phyloP scores from a whole-genome alignment of 805 yeast genomes.

The Zygosaccharomyces gambellarensis region DNA sequence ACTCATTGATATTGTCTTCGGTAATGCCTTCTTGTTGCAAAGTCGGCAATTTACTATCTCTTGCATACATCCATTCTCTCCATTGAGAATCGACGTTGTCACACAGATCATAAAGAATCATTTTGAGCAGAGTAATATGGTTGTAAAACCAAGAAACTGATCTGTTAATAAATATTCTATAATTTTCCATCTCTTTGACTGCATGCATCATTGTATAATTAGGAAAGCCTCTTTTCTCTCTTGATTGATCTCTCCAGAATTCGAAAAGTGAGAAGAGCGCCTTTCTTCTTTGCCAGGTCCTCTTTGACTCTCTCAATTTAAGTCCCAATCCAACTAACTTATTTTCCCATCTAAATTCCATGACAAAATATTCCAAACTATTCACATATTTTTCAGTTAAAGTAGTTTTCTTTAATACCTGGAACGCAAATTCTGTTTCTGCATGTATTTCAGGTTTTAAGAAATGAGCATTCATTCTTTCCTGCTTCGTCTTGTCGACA shows the following conservation, averaged over 20 bases:
- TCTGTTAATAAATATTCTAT: conserved; percentile 33
- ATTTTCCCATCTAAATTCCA: conserved; percentile 38
- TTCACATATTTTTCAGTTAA: conserved; percentile 35
- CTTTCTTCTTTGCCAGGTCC: conserved; percentile 37
- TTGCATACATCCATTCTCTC: conserved; percentile 37
- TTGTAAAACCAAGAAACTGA: conserved; percentile 38
- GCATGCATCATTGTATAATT: conserved; percentile 32
- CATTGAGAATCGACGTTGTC: conserved; percentile 33
- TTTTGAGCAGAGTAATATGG: conserved; percentile 34
- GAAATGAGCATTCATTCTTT: conserved; percentile 30
- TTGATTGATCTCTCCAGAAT: conserved; percentile 36
- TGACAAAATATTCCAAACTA: conserved; percentile 33
- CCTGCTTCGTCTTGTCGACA: conserved; percentile 20
- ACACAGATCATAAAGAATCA: conserved; percentile 35
- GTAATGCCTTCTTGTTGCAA: conserved; percentile 22
- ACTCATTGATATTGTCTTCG: conserved; percentile 27
- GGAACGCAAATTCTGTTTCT: conserved; percentile 29
- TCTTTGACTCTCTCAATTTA: conserved; percentile 33
- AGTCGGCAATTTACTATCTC: conserved; percentile 24
- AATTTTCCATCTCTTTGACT: conserved; percentile 37
- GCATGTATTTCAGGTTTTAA: conserved; percentile 27
- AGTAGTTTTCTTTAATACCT: conserved; percentile 26
- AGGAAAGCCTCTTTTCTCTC: conserved; percentile 29
- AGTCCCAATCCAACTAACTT: conserved; percentile 31
- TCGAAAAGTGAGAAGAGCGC: conserved; percentile 35